phyloP scores from a whole-genome alignment of 225 moss, liverwort and hornwort genomes.

The Thuidium tamariscinum region DNA sequence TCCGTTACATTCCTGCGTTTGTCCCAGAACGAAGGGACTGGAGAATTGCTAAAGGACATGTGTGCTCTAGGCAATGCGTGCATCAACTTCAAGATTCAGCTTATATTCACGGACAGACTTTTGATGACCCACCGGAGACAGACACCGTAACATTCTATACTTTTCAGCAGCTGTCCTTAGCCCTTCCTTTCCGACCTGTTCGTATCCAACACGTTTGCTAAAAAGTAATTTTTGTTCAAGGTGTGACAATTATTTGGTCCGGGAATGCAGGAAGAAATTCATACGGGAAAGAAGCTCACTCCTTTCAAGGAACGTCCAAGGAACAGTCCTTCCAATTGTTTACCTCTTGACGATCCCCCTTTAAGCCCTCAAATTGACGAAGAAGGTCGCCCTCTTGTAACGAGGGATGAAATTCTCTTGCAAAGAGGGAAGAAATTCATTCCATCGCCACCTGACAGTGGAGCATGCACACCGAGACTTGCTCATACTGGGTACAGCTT shows the following conservation, averaged over 20 bases:
- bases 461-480: constrained; percentile 1
- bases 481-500: neutral
- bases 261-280: neutral
- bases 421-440: neutral
- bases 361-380: neutral
- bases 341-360: constrained; percentile 1
- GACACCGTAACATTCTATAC: neutral
- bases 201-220: neutral
- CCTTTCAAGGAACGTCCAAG: constrained; percentile 2
- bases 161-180: neutral
- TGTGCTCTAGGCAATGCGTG: constrained; percentile 12
- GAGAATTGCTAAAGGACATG: constrained; percentile 7
- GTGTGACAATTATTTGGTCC: neutral
- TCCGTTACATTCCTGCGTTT: constrained; percentile 13
- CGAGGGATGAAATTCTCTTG: neutral
- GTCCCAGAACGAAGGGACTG: constrained; percentile 12
- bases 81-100: constrained; percentile 1
- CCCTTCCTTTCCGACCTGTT: neutral
- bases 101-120: neutral
- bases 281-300: neutral
- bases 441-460: neutral
- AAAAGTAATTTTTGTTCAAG: neutral
- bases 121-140: neutral
- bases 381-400: neutral
- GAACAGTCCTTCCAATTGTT: neutral